Evolutionary conservation across 371 early-diverging fungal genomes (phyloP).

Genomic region (Paraphysoderma sedebokerense): DNA sequence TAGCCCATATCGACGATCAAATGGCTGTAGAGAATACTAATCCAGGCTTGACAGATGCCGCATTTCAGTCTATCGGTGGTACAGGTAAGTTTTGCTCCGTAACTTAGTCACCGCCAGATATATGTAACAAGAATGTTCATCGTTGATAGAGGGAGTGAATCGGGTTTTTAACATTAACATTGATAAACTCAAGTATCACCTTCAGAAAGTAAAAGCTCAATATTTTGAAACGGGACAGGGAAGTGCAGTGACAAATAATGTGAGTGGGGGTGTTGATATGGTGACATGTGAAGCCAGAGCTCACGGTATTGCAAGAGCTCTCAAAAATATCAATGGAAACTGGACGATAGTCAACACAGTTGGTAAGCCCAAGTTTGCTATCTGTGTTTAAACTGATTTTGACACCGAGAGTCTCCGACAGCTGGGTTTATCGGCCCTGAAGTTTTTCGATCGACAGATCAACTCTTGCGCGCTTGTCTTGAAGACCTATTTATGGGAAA

Average conservation of each 20-base stretch:
- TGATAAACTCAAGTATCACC: not conserved
- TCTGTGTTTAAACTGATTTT: not conserved
- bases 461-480: slow-evolving; percentile 4
- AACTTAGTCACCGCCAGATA: no score
- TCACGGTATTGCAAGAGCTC: slow-evolving; percentile 1
- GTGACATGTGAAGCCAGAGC: slow-evolving; percentile 1
- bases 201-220: not conserved
- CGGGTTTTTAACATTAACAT: not conserved
- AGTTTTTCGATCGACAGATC: not conserved
- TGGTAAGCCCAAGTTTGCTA: not conserved
- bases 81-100: no score
- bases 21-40: not conserved
- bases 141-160: not conserved
- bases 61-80: slow-evolving; percentile 2
- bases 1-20: slow-evolving; percentile 2
- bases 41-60: not conserved
- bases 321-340: not conserved
- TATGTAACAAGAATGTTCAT: no score
- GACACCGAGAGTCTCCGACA: not conserved
- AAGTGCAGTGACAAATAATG: not conserved
- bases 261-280: not conserved
- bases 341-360: slow-evolving; percentile 1
- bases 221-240: slow-evolving; percentile 4
- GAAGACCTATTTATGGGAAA: slow-evolving; percentile 1
- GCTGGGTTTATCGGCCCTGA: not conserved